A percentile compares a stretch with the other conserved stretches of the same genome.
These are phyloP conservation scores for Cyberlindnera amylophila DNA, from an alignment of 805 yeast species.

Conservation along the genomic window DNA sequence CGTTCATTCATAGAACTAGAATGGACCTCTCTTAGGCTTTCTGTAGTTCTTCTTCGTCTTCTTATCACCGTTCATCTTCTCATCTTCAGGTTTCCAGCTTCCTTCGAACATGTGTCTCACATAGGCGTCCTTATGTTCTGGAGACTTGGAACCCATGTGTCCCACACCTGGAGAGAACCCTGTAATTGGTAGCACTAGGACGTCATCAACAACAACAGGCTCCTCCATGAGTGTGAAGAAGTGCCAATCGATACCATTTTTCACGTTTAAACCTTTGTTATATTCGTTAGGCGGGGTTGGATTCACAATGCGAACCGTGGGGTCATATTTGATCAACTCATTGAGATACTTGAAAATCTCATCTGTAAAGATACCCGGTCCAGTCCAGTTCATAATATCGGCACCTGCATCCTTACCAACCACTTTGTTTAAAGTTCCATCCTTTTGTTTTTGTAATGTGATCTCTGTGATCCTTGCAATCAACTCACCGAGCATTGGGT, in stretches of 20 bases:
- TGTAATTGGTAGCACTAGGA: conserved; percentile 68
- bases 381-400: conserved; percentile 91
- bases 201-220: conserved; percentile 61
- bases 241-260: conserved; percentile 49
- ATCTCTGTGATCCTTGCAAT: conserved; percentile 74
- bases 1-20: too few species aligned
- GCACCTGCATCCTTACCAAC: conserved; percentile 65
- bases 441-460: conserved; percentile 53
- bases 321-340: conserved; percentile 30
- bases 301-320: conserved; percentile 12
- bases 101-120: conserved; percentile 65
- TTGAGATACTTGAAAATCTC: conserved; percentile 74
- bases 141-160: conserved; percentile 57
- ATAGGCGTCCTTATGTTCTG: conserved; percentile 46
- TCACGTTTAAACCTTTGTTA: conserved; percentile 28
- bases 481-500: conserved; percentile 80
- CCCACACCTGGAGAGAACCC: conserved; percentile 66
- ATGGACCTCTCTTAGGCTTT: conserved; percentile 7
- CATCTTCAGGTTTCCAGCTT: conserved; percentile 47
- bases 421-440: conserved; percentile 43
- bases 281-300: conserved; percentile 24
- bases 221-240: conserved; percentile 54
- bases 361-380: conserved; percentile 95
- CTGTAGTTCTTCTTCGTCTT: conserved; percentile 3
- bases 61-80: conserved; percentile 9